These are phyloP conservation scores for Cyclotella choctawhatcheeana DNA, from an alignment of 108 stramenopile species.

Conservation along the genomic window DNA sequence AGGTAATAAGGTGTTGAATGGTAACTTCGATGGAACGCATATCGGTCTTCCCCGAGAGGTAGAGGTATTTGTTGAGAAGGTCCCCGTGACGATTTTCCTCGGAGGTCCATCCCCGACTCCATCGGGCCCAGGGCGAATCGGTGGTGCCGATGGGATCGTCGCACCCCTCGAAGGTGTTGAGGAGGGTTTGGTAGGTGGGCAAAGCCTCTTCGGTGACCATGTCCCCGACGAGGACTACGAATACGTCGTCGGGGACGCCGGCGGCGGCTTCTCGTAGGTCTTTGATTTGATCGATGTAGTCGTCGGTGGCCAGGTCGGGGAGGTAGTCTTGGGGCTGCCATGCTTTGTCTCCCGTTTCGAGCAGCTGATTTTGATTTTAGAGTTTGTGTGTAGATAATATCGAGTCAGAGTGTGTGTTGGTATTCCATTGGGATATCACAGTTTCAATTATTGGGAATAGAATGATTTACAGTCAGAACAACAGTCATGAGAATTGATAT, in stretches of 20 bases:
- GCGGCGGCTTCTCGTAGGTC: constrained; percentile 74
- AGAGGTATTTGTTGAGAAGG: constrained; percentile 90
- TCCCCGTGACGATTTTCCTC: constrained; percentile 96
- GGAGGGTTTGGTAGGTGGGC: constrained; percentile 91
- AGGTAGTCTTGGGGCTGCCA: constrained; percentile 95
- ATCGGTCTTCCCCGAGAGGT: constrained; percentile 83
- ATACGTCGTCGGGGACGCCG: constrained; percentile 77
- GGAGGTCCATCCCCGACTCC: constrained; percentile 92
- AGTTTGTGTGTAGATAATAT: constrained; percentile 7
- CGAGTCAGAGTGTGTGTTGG: background rate
- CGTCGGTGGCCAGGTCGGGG: constrained; percentile 77
- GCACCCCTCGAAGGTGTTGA: constrained; percentile 94
- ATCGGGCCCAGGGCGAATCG: constrained; percentile 84
- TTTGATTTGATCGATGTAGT: constrained; percentile 79
- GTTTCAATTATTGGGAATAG: background rate
- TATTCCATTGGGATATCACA: background rate
- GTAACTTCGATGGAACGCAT: constrained; percentile 92
- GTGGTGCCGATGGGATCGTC: constrained; percentile 91
- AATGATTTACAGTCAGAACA: background rate
- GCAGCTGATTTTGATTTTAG: constrained; percentile 54
- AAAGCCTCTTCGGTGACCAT: constrained; percentile 95
- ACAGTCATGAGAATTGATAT: background rate
- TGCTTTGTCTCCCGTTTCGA: constrained; percentile 87
- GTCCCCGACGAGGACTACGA: constrained; percentile 91
- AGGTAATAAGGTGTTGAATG: constrained; percentile 92